Evolutionary conservation across 2,329 filamentous ascomycete species (phyloP).

Genomic region (Penicillium sumatraense): DNA sequence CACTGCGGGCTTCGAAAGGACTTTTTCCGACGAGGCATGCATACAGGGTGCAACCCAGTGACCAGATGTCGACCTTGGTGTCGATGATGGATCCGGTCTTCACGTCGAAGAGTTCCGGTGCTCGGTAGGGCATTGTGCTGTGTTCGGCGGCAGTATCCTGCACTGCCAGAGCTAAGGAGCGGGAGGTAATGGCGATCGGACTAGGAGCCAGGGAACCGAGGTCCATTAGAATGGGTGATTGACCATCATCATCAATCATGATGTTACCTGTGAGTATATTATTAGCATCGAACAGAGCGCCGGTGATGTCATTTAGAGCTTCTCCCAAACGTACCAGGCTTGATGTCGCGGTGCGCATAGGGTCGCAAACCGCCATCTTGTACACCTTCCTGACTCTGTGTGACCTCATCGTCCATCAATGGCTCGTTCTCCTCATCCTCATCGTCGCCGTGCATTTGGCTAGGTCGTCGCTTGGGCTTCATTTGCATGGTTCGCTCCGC

Average conservation of each 20-base stretch:
- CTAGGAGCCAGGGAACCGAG: slow-evolving; percentile 88
- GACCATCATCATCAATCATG: slow-evolving; percentile 94
- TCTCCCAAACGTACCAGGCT: slow-evolving; percentile 70
- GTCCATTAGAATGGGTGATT: slow-evolving; percentile 93
- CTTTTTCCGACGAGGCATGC: slow-evolving; percentile 96
- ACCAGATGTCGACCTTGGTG: slow-evolving; percentile 98
- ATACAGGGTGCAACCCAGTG: slow-evolving; percentile 94
- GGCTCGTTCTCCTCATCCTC: slow-evolving; percentile 83
- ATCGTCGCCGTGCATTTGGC: slow-evolving; percentile 62
- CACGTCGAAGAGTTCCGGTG: slow-evolving; percentile 96
- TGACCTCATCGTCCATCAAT: slow-evolving; percentile 79
- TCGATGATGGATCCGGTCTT: slow-evolving; percentile 91
- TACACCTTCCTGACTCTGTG: slow-evolving; percentile 68
- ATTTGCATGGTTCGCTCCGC: slow-evolving; percentile 44
- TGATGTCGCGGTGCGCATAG: slow-evolving; percentile 96
- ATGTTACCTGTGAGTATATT: slow-evolving; percentile 75
- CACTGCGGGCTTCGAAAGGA: slow-evolving; percentile 92
- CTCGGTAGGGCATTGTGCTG: slow-evolving; percentile 97
- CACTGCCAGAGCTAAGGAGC: slow-evolving; percentile 85
- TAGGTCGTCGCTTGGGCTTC: slow-evolving; percentile 48
- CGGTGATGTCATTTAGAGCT: not conserved
- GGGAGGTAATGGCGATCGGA: slow-evolving; percentile 85
- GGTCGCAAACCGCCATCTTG: slow-evolving; percentile 72
- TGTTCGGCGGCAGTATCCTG: slow-evolving; percentile 96
- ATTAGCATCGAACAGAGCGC: not conserved